A percentile compares a stretch with the other conserved stretches of the same genome.
Evolutionary conservation across 78 protist species (phyloP).

Genomic region (Dictyostelium capitatum): DNA sequence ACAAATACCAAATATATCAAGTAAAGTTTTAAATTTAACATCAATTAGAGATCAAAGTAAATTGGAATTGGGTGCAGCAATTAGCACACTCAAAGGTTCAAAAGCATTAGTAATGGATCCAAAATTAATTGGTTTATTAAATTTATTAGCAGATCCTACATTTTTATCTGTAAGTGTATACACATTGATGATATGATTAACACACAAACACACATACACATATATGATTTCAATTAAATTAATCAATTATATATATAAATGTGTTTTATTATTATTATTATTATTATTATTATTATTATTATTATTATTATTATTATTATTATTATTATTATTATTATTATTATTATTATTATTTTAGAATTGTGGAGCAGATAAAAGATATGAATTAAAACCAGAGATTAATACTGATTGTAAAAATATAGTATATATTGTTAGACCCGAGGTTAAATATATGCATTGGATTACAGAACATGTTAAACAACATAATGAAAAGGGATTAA

Average conservation of each 20-base stretch:
- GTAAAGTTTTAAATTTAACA: constrained; percentile 49
- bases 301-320: neutral
- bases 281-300: neutral
- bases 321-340: neutral
- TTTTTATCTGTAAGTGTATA: constrained; percentile 78
- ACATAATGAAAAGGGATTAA: constrained; percentile 22
- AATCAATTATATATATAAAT: neutral
- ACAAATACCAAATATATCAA: constrained; percentile 58
- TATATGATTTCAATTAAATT: neutral
- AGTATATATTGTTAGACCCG: constrained; percentile 89
- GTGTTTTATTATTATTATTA: neutral
- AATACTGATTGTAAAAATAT: constrained; percentile 58
- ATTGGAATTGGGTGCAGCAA: neutral
- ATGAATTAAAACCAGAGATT: constrained; percentile 75
- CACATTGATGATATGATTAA: no score
- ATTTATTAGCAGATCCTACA: constrained; percentile 85
- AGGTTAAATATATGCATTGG: constrained; percentile 38
- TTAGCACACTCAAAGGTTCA: neutral
- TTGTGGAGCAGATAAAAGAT: constrained; percentile 90
- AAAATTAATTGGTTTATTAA: constrained; percentile 89
- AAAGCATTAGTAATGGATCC: constrained; percentile 93
- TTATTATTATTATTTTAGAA: constrained; percentile 26
- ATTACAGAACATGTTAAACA: constrained; percentile 49
- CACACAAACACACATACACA: no score
- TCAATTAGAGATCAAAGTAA: constrained; percentile 61